phyloP scores from a whole-genome alignment of 192 early-diverging fungal genomes.

The Umbelopsis sp. region DNA sequence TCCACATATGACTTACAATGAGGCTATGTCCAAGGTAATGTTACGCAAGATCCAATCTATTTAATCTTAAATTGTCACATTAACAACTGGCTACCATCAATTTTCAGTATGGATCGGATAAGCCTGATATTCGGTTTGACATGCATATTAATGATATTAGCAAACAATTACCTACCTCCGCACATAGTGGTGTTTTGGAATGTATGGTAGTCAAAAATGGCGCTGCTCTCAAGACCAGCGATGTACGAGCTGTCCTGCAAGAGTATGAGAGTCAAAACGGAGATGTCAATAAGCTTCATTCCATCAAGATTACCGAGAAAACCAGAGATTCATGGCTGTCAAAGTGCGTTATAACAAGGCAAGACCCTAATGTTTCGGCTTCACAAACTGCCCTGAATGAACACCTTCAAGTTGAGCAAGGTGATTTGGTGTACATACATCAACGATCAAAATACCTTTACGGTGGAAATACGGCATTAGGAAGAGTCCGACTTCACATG shows the following conservation, averaged over 20 bases:
- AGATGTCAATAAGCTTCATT: background rate
- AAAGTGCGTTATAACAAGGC: conserved; percentile 32
- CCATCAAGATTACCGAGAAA: conserved; percentile 53
- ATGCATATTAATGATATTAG: conserved; percentile 58
- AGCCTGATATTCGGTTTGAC: conserved; percentile 85
- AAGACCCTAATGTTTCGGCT: conserved; percentile 20
- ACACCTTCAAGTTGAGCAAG: conserved; percentile 46
- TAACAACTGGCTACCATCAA: background rate
- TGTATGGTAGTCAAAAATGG: conserved; percentile 55
- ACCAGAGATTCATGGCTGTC: conserved; percentile 46
- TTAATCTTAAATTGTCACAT: background rate
- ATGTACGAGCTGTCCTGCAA: conserved; percentile 17
- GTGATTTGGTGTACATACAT: conserved; percentile 62
- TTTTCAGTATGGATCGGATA: conserved; percentile 82
- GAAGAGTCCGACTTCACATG: conserved; percentile 56
- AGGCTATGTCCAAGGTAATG: conserved; percentile 72
- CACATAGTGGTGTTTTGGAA: conserved; percentile 44
- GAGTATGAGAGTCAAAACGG: conserved; percentile 19
- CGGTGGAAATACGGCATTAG: conserved; percentile 61
- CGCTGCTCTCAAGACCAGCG: conserved; percentile 34
- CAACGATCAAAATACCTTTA: conserved; percentile 48
- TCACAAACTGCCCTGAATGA: conserved; percentile 24
- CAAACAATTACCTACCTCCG: conserved; percentile 32
- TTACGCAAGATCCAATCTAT: background rate
- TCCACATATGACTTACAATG: conserved; percentile 75